Conservation (phyloP, 192 early-diverging fungal genomes). For the Mortierella hygrophila region DNA sequence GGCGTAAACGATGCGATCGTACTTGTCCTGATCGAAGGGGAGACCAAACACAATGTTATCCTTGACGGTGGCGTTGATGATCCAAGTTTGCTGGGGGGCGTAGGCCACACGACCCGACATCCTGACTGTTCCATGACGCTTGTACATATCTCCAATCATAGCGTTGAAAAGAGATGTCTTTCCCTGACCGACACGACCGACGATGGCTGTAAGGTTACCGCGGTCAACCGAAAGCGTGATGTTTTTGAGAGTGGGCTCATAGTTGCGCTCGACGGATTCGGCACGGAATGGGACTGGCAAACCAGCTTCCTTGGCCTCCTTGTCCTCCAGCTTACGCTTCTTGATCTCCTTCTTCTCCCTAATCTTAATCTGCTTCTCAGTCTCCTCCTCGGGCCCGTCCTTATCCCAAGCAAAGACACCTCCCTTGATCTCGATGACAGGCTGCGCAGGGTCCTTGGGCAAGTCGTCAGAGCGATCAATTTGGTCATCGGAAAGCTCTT, state of each 20-base stretch:
- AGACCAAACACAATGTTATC: constrained; percentile 93
- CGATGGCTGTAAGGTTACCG: constrained; percentile 37
- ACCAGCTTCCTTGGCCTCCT: constrained; percentile 28
- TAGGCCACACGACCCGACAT: constrained; percentile 76
- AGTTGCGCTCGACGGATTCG: constrained; percentile 7
- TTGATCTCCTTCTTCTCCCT: constrained; percentile 26
- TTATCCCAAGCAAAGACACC: constrained; percentile 43
- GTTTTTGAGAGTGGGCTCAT: constrained; percentile 26
- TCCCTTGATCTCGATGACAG: constrained; percentile 22
- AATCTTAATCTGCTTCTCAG: constrained; percentile 25
- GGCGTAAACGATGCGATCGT: constrained; percentile 74
- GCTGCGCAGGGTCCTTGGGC: background rate
- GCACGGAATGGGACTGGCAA: background rate
- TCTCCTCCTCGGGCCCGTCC: constrained; percentile 22
- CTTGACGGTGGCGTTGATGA: constrained; percentile 90
- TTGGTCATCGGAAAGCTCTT: constrained; percentile 21
- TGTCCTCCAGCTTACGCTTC: constrained; percentile 11
- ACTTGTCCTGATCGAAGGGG: constrained; percentile 75
- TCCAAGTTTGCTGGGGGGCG: constrained; percentile 78
- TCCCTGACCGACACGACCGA: constrained; percentile 55
- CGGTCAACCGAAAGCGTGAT: constrained; percentile 34
- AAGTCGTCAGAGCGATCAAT: constrained; percentile 1
- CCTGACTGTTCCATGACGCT: constrained; percentile 67
- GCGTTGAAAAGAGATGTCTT: constrained; percentile 61
- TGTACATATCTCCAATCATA: constrained; percentile 90